Evolutionary conservation across 1,284 basidiomycete genomes (phyloP).

Genomic region (Ceratobasidium sp.): DNA sequence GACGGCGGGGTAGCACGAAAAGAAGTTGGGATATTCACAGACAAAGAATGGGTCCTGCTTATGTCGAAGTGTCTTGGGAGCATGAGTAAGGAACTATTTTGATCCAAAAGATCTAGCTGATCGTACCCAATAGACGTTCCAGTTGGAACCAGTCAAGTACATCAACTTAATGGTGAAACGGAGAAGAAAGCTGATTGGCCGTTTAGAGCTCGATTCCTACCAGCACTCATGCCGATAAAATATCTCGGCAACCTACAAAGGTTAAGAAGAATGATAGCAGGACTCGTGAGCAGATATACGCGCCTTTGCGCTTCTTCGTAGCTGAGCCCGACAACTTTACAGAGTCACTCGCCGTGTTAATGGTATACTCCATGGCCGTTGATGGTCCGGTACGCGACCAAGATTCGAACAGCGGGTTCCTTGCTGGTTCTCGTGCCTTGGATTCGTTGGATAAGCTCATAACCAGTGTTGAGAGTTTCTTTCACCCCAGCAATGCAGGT

Average conservation of each 20-base stretch:
- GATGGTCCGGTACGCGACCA: slow-evolving; percentile 70
- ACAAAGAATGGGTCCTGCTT: slow-evolving; percentile 84
- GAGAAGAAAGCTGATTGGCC: slow-evolving; percentile 3
- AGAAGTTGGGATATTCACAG: slow-evolving; percentile 88
- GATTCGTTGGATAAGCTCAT: slow-evolving; percentile 89
- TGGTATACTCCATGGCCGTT: slow-evolving; percentile 90
- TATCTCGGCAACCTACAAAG: slow-evolving; percentile 50
- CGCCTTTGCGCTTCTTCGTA: slow-evolving; percentile 64
- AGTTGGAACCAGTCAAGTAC: slow-evolving; percentile 69
- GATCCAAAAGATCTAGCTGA: slow-evolving; percentile 9
- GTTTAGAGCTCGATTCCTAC: slow-evolving; percentile 67
- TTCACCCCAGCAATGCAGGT: slow-evolving; percentile 86
- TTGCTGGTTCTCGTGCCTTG: slow-evolving; percentile 89
- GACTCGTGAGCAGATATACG: slow-evolving; percentile 58
- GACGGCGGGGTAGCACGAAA: slow-evolving; percentile 68
- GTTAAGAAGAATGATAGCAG: slow-evolving; percentile 48
- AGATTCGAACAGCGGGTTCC: slow-evolving; percentile 57
- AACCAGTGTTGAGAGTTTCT: slow-evolving; percentile 92
- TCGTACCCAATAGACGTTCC: slow-evolving; percentile 65
- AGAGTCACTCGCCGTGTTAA: slow-evolving; percentile 85
- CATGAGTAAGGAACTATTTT: slow-evolving; percentile 69
- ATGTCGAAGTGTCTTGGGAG: slow-evolving; percentile 87
- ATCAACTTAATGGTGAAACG: slow-evolving; percentile 39
- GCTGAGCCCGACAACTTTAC: slow-evolving; percentile 1
- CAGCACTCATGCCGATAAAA: slow-evolving; percentile 68